Evolutionary conservation across 2,329 filamentous ascomycete species (phyloP), one percentile per base, ranked within the genome.

Genomic region (Aspergillus fijiensis): DNA sequence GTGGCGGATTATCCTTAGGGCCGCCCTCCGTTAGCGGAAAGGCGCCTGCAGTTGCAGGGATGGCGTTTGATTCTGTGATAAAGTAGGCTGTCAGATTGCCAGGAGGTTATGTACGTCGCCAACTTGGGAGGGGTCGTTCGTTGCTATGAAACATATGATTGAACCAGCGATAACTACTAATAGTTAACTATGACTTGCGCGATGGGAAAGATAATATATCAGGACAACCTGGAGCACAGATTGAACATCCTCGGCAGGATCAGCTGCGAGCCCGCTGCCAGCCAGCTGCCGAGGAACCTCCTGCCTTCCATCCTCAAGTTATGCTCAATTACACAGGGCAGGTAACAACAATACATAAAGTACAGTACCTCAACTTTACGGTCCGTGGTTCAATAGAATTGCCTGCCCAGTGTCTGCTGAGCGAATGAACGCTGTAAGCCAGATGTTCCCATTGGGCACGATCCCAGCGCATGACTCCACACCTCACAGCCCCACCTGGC

Each of bases 401-500:
- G 39, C 12, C 39, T 27, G 31, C 31, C 45, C 21, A 49, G 27
- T 35, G 57, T 60, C 52, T 16, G 35, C 35, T 60, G 58, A 60
- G 45, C 49, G 29, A 57, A 48, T 51, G 53, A 51, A 48, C 31
- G 31, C 53, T 42, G 54, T 53, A 51, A 53, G 35, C 39, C 33
- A 5, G 12, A 27, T 19, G 5, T 14, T 2, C 4, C 51, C 16
- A 62, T 62, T 63, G 61, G 61, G 19, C 25, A 14, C 19, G 27
- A 39, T 4, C 3, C 35, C 39, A 27, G 16, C 47, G 19, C 19
- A 49, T 57, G 53, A 54, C 31, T n/a, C 61, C 59, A 61, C 59
- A 31, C 11, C 23, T 25, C 9, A 3, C n/a, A 58, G 35, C 52
- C 57, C 61, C 56, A 59, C 61, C 55, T 47, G 52, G 39, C 60